Evolutionary conservation across 2,329 filamentous ascomycete species (phyloP).

Genomic region (Fusarium tjaetaba): DNA sequence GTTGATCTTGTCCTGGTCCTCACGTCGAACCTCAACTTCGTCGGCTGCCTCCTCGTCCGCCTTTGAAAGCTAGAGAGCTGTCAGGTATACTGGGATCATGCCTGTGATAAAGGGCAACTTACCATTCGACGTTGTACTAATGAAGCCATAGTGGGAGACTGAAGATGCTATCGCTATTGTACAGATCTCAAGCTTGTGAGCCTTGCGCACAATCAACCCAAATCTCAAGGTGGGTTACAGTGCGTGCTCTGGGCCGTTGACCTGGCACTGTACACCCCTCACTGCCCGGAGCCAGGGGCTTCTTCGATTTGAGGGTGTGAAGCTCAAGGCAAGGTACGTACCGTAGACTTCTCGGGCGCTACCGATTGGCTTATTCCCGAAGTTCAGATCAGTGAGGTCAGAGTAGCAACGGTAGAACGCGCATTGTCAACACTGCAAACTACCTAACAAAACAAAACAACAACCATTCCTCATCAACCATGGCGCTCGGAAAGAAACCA

Average conservation of each 20-base stretch:
- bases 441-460: conserved; percentile 12
- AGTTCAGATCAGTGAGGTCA: conserved; percentile 35
- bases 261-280: conserved; percentile 38
- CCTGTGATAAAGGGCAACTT: conserved; percentile 20
- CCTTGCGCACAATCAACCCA: conserved; percentile 26
- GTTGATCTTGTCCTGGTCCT: conserved; percentile 99
- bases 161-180: conserved; percentile 24
- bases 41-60: conserved; percentile 88
- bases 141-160: conserved; percentile 49
- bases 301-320: not conserved
- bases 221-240: conserved; percentile 42
- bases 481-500: conserved; percentile 69
- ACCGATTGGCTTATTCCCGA: conserved; percentile 38
- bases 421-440: conserved; percentile 38
- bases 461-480: conserved; percentile 28
- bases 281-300: not conserved
- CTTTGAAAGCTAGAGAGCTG: conserved; percentile 77
- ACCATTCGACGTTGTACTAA: conserved; percentile 72
- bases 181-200: conserved; percentile 25
- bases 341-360: conserved; percentile 23
- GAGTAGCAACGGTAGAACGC: conserved; percentile 26
- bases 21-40: conserved; percentile 92
- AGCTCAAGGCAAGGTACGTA: conserved; percentile 31
- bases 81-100: conserved; percentile 12
- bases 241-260: conserved; percentile 1